Conservation (phyloP, 129 eudicot species). For the Pseudognaphalium luteoalbum region DNA sequence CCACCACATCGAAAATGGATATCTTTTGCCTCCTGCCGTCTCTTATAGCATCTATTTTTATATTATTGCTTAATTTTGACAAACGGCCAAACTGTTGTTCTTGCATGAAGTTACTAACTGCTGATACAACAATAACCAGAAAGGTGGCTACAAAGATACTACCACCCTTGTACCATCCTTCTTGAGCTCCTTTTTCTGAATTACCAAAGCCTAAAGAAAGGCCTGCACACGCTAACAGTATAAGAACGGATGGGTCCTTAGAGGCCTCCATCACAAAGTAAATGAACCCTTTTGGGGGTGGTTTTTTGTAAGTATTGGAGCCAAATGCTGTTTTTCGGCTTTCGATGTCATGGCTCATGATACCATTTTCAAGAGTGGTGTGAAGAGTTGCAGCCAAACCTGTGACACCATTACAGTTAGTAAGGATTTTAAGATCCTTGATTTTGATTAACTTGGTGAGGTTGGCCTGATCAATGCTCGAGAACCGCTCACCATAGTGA, state of each 20-base stretch:
- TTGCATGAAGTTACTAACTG: slow-evolving; percentile 59
- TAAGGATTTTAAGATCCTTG: slow-evolving; percentile 39
- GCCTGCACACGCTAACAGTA: too few species aligned
- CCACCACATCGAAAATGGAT: slow-evolving; percentile 30
- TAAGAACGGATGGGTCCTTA: too few species aligned
- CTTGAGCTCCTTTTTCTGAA: slow-evolving; percentile 42
- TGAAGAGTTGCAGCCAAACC: slow-evolving; percentile 13
- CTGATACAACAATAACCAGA: slow-evolving; percentile 52
- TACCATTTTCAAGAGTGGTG: slow-evolving; percentile 7
- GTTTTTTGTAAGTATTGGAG: too few species aligned
- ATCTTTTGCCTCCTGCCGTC: slow-evolving; percentile 50
- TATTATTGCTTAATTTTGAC: slow-evolving; percentile 52
- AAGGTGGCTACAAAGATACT: slow-evolving; percentile 61
- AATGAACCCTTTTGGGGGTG: too few species aligned
- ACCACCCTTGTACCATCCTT: slow-evolving; percentile 74
- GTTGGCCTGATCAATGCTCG: slow-evolving; percentile 36
- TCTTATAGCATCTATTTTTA: slow-evolving; percentile 46
- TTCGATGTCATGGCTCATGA: too few species aligned
- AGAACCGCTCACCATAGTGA: slow-evolving; percentile 19
- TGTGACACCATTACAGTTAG: not conserved
- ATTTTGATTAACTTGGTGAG: slow-evolving; percentile 52
- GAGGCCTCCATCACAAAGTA: too few species aligned
- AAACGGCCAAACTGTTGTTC: slow-evolving; percentile 54
- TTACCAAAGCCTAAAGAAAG: slow-evolving; percentile 62
- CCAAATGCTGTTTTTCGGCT: too few species aligned